Base-by-base conservation (phyloP, 2,329 filamentous ascomycete species). In the Fusarium phyllophilum region DNA sequence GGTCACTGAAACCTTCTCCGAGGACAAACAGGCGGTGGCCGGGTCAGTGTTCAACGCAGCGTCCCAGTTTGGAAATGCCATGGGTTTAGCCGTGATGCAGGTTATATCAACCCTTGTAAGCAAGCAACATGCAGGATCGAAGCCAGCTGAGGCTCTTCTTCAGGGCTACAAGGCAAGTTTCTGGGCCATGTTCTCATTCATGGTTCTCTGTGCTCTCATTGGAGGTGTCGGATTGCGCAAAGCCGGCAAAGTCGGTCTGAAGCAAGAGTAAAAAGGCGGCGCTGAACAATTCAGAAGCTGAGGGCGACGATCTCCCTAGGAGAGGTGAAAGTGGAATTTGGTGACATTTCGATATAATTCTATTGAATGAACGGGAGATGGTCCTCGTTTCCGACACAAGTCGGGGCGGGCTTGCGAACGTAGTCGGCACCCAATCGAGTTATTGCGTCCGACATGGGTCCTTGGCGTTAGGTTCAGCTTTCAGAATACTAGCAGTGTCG, bases 1-100 rank as follows among this genome's bases (percentile, higher is more conserved):
- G 8, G 85, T 91, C 13, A 84, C 85, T 1, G 85, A 88, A 20
- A 84, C 83, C 6, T 91, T 91, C 68, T 86, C 88, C 0, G 82
- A 85, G n/a, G 80, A 88, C 14, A 89, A 84, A 2, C 89, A 91
- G 65, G 87, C 87, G 0, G 81, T 92, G 1, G 89, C 89, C 0
- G 90, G 89, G 0, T 89, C 88, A 0, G 89, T 92, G 0, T 91
- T 91, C 78, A 90, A 89, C 68, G 90, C 89, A 0, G 82, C 87
- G 2, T 81, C 84, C 0, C 89, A 91, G 70, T 86, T 91, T 62
- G 89, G 89, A 0, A 85, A 80, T n/a, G 83, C 84, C 0, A 78
- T 89, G 24, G 86, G 86, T 3, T 66, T 89, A 14, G 85, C 85
- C 2, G 72, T 86, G 3, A 82, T 86, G 62, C 85, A 86, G 60